phyloP scores from a whole-genome alignment of 2,329 filamentous ascomycete genomes.

The Diaporthe ampelina region DNA sequence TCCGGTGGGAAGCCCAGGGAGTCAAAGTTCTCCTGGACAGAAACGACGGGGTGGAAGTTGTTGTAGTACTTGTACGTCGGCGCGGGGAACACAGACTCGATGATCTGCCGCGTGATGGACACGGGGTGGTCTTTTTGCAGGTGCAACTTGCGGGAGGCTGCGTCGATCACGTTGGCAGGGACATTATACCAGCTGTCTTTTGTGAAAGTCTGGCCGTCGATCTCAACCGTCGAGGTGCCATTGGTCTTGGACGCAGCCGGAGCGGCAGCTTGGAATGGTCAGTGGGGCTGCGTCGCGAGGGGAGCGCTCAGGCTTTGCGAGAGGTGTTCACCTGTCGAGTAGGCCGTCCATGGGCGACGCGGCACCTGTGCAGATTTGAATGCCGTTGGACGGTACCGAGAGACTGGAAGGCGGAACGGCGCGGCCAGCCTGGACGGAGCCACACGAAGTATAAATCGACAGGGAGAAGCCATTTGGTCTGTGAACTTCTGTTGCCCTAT shows the following conservation, averaged over 20 bases:
- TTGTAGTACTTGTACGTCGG: slow-evolving; percentile 84
- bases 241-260: slow-evolving; percentile 21
- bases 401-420: neutral
- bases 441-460: slow-evolving; percentile 27
- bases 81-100: slow-evolving; percentile 87
- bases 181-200: slow-evolving; percentile 90
- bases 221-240: slow-evolving; percentile 59
- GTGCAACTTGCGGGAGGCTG: slow-evolving; percentile 85
- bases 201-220: slow-evolving; percentile 74
- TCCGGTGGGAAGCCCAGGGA: slow-evolving; percentile 91
- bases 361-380: slow-evolving; percentile 1
- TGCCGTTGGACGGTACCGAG: slow-evolving; percentile 22
- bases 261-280: slow-evolving; percentile 44
- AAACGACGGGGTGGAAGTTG: slow-evolving; percentile 85
- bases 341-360: slow-evolving; percentile 30
- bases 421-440: slow-evolving; percentile 33
- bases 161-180: slow-evolving; percentile 79
- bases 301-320: slow-evolving; percentile 9
- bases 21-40: slow-evolving; percentile 92
- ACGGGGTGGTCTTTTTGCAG: slow-evolving; percentile 92
- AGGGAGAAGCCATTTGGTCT: slow-evolving; percentile 40
- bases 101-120: slow-evolving; percentile 89
- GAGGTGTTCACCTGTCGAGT: slow-evolving; percentile 41
- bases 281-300: slow-evolving; percentile 34
- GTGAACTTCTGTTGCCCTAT: neutral